Conservation (phyloP, 73 alveolate species). For the Tetrahymena borealis region DNA sequence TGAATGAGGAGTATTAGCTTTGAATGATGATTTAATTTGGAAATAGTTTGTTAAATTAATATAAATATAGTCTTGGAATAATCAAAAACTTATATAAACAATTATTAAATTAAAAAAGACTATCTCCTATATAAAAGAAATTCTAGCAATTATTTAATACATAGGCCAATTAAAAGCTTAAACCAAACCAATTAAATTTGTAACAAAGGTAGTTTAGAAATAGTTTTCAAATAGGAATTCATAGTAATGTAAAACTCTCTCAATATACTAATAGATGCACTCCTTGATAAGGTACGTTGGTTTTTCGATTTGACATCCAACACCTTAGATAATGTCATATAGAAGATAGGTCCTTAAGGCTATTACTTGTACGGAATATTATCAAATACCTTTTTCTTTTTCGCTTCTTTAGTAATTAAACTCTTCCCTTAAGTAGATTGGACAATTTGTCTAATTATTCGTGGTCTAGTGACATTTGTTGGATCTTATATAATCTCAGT, state of each 20-base stretch:
- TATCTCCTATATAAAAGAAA: too few species aligned
- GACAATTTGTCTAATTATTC: neutral
- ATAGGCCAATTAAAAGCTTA: too few species aligned
- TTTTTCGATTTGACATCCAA: neutral
- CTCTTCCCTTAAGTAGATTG: neutral
- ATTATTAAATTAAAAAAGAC: too few species aligned
- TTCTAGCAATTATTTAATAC: too few species aligned
- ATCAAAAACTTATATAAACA: too few species aligned
- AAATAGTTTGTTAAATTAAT: too few species aligned
- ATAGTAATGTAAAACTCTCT: neutral
- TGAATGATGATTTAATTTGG: too few species aligned
- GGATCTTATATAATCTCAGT: neutral
- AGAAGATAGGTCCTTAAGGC: neutral
- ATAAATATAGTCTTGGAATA: too few species aligned
- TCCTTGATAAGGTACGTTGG: neutral
- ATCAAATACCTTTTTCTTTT: neutral
- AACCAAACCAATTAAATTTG: too few species aligned
- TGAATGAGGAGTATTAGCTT: too few species aligned
- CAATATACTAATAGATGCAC: neutral
- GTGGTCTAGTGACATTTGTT: neutral
- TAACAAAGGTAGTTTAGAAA: too few species aligned
- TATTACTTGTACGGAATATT: neutral
- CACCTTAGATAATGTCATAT: neutral
- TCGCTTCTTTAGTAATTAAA: neutral
- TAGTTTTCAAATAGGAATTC: too few species aligned